Evolutionary conservation across 2,329 filamentous ascomycete species (phyloP).

Genomic region (Penicillium glabrum): DNA sequence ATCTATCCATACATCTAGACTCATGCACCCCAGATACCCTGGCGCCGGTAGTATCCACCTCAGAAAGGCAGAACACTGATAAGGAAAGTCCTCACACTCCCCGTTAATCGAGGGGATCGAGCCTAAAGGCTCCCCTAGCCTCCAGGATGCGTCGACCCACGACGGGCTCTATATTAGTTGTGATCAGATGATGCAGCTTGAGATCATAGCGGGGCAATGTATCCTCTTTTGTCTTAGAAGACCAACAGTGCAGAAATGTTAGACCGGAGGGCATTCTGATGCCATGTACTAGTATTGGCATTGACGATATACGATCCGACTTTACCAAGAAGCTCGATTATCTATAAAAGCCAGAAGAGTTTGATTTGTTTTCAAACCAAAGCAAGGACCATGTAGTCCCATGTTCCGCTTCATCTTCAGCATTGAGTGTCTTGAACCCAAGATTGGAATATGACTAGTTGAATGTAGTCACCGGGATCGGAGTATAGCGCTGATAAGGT

Average conservation of each 20-base stretch:
- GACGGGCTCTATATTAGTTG: conserved; percentile 1
- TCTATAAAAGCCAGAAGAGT: not conserved
- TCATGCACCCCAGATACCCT: not conserved
- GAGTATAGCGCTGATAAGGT: not conserved
- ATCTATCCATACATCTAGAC: not conserved
- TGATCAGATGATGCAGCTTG: not conserved
- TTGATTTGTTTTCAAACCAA: not conserved
- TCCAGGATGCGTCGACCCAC: not conserved
- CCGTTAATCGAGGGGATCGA: not conserved
- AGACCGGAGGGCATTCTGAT: not conserved
- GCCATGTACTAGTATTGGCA: not conserved
- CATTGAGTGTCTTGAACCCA: not conserved
- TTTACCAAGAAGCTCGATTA: not conserved
- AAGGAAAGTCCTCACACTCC: not conserved
- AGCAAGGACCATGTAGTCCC: not conserved
- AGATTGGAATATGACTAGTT: not conserved
- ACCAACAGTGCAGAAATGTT: too few relatives aligned
- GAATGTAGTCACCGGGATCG: not conserved
- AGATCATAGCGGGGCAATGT: not conserved
- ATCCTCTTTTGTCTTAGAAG: not conserved
- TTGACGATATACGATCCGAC: not conserved
- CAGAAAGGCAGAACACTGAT: not conserved
- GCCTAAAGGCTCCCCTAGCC: not conserved
- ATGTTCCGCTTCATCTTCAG: not conserved
- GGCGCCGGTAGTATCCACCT: not conserved